Percentiles rank a stretch among this genome's conserved stretches.
Conservation (phyloP, 768 basidiomycete genomes). For the Harrya chromipes region DNA sequence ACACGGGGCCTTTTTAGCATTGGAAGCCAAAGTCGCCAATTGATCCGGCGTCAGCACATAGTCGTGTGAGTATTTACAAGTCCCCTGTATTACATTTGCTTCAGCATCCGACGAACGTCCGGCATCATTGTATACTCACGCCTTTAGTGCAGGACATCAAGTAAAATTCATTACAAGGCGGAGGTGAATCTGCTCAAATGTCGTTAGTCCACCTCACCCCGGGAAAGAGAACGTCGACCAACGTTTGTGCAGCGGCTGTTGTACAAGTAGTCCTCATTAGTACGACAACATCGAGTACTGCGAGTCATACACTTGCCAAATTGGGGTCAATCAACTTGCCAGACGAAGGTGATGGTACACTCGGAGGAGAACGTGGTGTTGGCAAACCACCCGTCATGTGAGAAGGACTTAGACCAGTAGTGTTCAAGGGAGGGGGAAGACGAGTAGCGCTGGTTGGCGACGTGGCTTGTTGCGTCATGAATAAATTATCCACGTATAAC, state of each 20-base stretch:
- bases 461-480: slow-evolving; percentile 33
- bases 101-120: slow-evolving; percentile 17
- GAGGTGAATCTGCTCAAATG: slow-evolving; percentile 60
- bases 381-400: slow-evolving; percentile 59
- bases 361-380: slow-evolving; percentile 61
- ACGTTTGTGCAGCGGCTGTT: slow-evolving; percentile 78
- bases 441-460: slow-evolving; percentile 26
- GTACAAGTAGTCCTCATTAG: slow-evolving; percentile 9
- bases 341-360: slow-evolving; percentile 25
- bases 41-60: slow-evolving; percentile 72
- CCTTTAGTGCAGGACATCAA: slow-evolving; percentile 82
- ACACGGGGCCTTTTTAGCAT: slow-evolving; percentile 84
- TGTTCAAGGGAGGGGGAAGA: slow-evolving; percentile 46
- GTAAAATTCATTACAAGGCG: slow-evolving; percentile 84
- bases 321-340: slow-evolving; percentile 56
- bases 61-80: slow-evolving; percentile 84
- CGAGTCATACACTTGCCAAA: slow-evolving; percentile 43
- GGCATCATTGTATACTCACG: slow-evolving; percentile 34
- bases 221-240: slow-evolving; percentile 28
- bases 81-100: slow-evolving; percentile 36
- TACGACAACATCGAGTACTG: not conserved
- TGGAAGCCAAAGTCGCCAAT: slow-evolving; percentile 63
- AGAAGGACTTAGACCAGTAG: slow-evolving; percentile 39
- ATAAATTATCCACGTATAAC: slow-evolving; percentile 51
- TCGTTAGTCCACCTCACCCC: slow-evolving; percentile 2